phyloP scores from a whole-genome alignment of 2,329 filamentous ascomycete species.

The Fusarium lateritium region DNA sequence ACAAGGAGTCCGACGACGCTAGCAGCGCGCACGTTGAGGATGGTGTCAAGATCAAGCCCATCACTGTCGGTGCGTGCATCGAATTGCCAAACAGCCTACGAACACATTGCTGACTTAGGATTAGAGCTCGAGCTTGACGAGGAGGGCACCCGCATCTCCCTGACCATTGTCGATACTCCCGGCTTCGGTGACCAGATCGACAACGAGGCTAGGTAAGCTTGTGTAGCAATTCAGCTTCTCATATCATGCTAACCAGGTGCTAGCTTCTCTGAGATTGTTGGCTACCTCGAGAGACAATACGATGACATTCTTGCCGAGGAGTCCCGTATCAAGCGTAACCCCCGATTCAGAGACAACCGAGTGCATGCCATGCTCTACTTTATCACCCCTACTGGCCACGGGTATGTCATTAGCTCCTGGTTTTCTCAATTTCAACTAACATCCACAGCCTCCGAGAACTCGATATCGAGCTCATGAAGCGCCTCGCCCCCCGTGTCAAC shows the following conservation, averaged over 20 bases:
- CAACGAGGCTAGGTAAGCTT: slow-evolving; percentile 90
- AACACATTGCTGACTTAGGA: slow-evolving; percentile 42
- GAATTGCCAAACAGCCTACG: slow-evolving; percentile 33
- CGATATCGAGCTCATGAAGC: slow-evolving; percentile 99
- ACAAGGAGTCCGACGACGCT: slow-evolving; percentile 95
- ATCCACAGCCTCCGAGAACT: slow-evolving; percentile 90
- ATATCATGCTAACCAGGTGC: slow-evolving; percentile 21
- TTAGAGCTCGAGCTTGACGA: slow-evolving; percentile 95
- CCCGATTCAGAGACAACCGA: slow-evolving; percentile 98
- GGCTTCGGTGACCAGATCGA: slow-evolving; percentile 99
- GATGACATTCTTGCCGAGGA: slow-evolving; percentile 99
- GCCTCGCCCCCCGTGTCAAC: slow-evolving; percentile 96
- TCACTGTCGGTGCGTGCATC: slow-evolving; percentile 84
- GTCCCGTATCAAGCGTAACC: slow-evolving; percentile 99
- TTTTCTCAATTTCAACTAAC: slow-evolving; percentile 6
- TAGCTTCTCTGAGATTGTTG: slow-evolving; percentile 97
- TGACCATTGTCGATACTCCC: slow-evolving; percentile 98
- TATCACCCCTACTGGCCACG: slow-evolving; percentile 97
- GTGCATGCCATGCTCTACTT: slow-evolving; percentile 99
- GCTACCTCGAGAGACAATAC: slow-evolving; percentile 98
- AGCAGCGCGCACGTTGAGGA: slow-evolving; percentile 92
- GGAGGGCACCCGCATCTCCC: slow-evolving; percentile 96
- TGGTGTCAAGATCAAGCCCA: slow-evolving; percentile 97
- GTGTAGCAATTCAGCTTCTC: not conserved
- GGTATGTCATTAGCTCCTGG: slow-evolving; percentile 65